A percentile compares a stretch with the other conserved stretches of the same genome.
Evolutionary conservation across 768 basidiomycete species (phyloP).

Genomic region (Lactarius quietus): DNA sequence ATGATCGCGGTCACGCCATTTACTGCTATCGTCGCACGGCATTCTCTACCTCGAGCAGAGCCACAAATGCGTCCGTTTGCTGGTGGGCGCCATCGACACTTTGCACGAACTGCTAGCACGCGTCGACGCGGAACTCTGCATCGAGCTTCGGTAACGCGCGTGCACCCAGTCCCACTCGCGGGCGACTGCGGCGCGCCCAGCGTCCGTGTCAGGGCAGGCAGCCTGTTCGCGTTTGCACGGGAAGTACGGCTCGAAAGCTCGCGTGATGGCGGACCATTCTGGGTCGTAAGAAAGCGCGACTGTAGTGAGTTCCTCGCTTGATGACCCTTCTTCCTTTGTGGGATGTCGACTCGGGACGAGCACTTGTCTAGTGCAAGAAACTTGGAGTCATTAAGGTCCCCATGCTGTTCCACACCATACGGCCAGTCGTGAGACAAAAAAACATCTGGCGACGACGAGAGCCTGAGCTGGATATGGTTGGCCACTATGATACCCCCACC

Average conservation of each 20-base stretch:
- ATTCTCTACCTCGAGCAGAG: constrained; percentile 80
- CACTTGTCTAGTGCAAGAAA: constrained; percentile 92
- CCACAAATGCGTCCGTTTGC: constrained; percentile 79
- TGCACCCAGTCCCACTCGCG: constrained; percentile 67
- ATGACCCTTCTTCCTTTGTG: constrained; percentile 22
- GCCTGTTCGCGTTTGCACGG: constrained; percentile 48
- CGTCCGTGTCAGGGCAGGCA: constrained; percentile 55
- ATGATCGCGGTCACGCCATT: too few relatives aligned
- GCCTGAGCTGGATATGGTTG: constrained; percentile 41
- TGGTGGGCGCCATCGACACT: constrained; percentile 21
- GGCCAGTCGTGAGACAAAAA: background rate
- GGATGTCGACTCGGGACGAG: constrained; percentile 50
- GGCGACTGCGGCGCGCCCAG: constrained; percentile 49
- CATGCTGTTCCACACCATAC: constrained; percentile 67
- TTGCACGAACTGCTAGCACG: constrained; percentile 22
- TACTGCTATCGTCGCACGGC: constrained; percentile 38
- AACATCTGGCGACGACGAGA: constrained; percentile 51
- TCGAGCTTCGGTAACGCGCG: constrained; percentile 37
- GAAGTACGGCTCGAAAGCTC: constrained; percentile 80
- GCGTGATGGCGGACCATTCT: constrained; percentile 36
- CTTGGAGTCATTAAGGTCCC: constrained; percentile 57
- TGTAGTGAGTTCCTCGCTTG: background rate
- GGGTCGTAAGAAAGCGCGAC: constrained; percentile 65
- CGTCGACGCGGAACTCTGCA: constrained; percentile 17
- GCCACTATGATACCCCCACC: background rate